Base-by-base conservation (phyloP, 306 rosid species). In the Prinsepia uniflora region DNA sequence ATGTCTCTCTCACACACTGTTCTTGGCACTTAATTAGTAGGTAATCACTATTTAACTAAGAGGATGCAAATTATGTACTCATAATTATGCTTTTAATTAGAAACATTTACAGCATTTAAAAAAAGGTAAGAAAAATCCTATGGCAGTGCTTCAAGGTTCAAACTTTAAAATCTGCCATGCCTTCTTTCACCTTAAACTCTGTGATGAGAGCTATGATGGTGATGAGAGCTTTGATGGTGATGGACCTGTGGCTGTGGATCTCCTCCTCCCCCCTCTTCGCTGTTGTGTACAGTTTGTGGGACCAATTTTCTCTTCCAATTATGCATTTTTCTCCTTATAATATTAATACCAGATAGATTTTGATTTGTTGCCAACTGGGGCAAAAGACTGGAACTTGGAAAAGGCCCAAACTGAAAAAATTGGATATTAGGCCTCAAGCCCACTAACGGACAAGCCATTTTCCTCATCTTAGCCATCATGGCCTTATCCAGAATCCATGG, bases 161-260 rank as follows among this genome's bases (percentile, higher is more conserved):
- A 61, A 40, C 24, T 61, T 36, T 34, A 59, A 19, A 17, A 49
- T 6, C 50, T 69, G 63, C 3, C 2, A 6, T 39, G 36, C 43
- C 8, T 53, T 64, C 36, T 22, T 14, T 18, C 59, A 49, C 52
- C 61, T 39, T 39, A 0, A 55, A 41, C 22, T 2, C 24, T 70
- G 53, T 68, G 60, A 40, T 9, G 36, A 19, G 62, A 4, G 54
- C 20, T 7, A 34, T 14, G 73, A 70, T 20, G 42, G 73, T 20
- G 41, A 59, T 70, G 64, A 19, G 62, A 4, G 54, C 20, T 7
- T 46, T 14, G 73, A 70, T 20, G 42, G 73, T 20, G 41, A 59
- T 70, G 64, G 65, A 61, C 24, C 66, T 39, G 39, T 42, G 63
- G 73, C 52, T 40, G 15, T 69, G 73, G 73, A 54, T 69, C 40